A percentile compares a stretch with the other conserved stretches of the same genome.
Conservation (phyloP, 768 basidiomycete genomes). For the Amanita inopinata region DNA sequence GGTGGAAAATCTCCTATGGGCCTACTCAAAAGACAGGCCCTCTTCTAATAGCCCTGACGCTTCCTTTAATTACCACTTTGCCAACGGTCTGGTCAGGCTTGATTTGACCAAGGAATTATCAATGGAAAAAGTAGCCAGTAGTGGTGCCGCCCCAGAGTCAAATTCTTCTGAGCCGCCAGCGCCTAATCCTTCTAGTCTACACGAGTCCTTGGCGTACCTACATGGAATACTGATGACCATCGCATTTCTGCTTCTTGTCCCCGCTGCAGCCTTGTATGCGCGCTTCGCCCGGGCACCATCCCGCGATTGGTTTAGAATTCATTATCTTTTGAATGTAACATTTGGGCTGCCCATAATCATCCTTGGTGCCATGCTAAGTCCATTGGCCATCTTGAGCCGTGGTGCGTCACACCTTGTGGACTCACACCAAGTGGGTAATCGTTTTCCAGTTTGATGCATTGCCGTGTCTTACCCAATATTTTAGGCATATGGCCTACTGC, state of each 20-base stretch:
- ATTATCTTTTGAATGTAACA: constrained; percentile 20
- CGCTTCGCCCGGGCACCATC: constrained; percentile 47
- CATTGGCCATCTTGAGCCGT: not conserved
- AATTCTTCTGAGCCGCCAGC: no score
- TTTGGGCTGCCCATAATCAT: not conserved
- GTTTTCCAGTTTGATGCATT: no score
- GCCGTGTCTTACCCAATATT: no score
- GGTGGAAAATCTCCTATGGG: constrained; percentile 26
- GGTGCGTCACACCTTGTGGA: not conserved
- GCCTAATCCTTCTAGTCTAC: not conserved
- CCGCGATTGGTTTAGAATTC: constrained; percentile 45
- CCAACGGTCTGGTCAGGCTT: constrained; percentile 23
- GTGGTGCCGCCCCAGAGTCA: no score
- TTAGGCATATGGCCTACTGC: not conserved
- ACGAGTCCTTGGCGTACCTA: constrained; percentile 34
- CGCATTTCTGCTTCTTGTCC: constrained; percentile 48
- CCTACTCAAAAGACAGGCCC: constrained; percentile 20
- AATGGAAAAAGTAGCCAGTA: no score
- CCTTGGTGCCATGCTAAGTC: not conserved
- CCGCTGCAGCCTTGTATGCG: constrained; percentile 41
- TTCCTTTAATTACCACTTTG: constrained; percentile 24
- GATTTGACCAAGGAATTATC: constrained; percentile 22
- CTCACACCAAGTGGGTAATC: not conserved
- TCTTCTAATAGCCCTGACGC: constrained; percentile 18
- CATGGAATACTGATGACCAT: constrained; percentile 43